A percentile compares a stretch with the other conserved stretches of the same genome.
Evolutionary conservation across 2,329 filamentous ascomycete species (phyloP).

Genomic region (Apiospora marii): DNA sequence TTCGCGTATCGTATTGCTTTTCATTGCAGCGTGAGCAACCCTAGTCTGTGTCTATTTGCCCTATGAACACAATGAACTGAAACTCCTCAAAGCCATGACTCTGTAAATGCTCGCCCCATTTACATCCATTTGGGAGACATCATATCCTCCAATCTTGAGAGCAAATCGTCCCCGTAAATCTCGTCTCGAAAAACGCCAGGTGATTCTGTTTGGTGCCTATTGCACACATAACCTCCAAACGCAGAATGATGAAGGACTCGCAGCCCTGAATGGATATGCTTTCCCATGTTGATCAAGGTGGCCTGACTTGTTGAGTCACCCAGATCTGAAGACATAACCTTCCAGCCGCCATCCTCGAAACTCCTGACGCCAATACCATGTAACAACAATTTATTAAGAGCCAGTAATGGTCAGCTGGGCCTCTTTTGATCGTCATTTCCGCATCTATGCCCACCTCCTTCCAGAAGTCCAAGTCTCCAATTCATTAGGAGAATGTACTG

Average conservation of each 20-base stretch:
- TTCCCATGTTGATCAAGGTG: not conserved
- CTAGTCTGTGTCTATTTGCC: not conserved
- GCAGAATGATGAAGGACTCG: not conserved
- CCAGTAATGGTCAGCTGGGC: not conserved
- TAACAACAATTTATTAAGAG: not conserved
- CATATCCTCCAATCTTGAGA: not conserved
- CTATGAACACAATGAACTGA: not conserved
- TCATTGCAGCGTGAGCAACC: not conserved
- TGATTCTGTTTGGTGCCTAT: not conserved
- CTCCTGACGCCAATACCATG: not conserved
- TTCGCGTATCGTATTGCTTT: not conserved
- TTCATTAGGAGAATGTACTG: no score
- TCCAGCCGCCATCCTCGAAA: not conserved
- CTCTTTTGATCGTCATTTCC: not conserved
- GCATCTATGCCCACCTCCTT: not conserved
- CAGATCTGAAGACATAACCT: not conserved
- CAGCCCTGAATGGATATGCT: not conserved
- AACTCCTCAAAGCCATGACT: not conserved
- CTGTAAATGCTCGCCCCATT: constrained; percentile 7
- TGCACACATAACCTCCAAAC: not conserved
- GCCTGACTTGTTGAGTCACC: not conserved
- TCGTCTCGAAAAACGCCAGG: not conserved
- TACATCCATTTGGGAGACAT: not conserved
- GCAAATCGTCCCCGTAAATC: not conserved
- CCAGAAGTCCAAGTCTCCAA: not conserved